Evolutionary conservation across 2,329 filamentous ascomycete species (phyloP), one percentile per base, ranked within the genome.

Genomic region (Phyllosticta ampelicida): DNA sequence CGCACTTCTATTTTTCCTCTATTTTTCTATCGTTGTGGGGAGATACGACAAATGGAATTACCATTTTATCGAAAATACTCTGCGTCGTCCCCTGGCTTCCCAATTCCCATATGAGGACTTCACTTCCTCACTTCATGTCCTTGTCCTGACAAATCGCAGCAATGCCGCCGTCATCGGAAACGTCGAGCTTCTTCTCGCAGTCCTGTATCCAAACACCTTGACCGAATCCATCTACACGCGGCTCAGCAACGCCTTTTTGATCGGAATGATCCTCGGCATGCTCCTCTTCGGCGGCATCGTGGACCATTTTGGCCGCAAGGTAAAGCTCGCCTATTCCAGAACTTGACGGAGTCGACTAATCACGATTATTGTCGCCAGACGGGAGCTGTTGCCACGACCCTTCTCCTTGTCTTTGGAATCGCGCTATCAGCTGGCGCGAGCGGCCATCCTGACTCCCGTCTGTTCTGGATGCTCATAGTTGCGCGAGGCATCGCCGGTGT

Each of bases 401-500:
- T 70, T 1, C 61, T 72, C 16, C 65, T 71, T 5, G 64, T 66
- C 0, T 53, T 71, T 2, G 70, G 69, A 11, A 70, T 71, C 54
- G 63, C 65, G 2, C 61, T 71, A 29, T 67, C 66, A 0, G 63
- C 69, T 13, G 68, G 63, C 13, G 63, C 69, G 0, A 62, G 62
- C 29, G 68, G 67, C 3, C 64, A 60, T 9, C 63, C 63, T 10
- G 60, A 67, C 8, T 65, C 61, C 30, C 68, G 71, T 9, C 64
- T 73, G 58, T 69, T 74, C 60, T 74, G 72, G 72, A 74, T 74
- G 72, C 65, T 77, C 53, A 72, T 74, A 13, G 65, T 78, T 36
- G 70, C 72, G 10, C 66, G 75, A 54, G 75, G 75, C 2, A 70
- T 77, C 52, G 74, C 75, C 48, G 75, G 75, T 8, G 70, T 76